Conservation (phyloP, 495 filamentous ascomycete genomes). For the Lasiosphaeria hispida region DNA sequence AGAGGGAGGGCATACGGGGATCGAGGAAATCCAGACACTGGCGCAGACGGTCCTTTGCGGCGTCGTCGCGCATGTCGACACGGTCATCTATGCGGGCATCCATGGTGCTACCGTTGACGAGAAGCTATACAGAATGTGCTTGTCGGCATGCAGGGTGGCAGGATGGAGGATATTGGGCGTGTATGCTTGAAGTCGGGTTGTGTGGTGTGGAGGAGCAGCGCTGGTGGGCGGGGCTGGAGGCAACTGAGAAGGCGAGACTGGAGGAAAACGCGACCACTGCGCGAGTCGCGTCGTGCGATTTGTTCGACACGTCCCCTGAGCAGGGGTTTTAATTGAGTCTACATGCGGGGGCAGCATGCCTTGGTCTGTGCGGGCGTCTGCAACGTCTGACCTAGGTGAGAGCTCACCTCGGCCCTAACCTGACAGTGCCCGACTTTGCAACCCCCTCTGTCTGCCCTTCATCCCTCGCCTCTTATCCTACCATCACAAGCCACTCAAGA, state of each 20-base stretch:
- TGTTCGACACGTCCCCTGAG: slow-evolving; percentile 17
- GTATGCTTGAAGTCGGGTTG: slow-evolving; percentile 12
- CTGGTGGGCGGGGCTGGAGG: slow-evolving; percentile 3
- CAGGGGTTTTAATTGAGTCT: slow-evolving; percentile 34
- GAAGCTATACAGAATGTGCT: neutral
- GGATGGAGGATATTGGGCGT: neutral
- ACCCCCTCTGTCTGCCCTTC: too few species aligned
- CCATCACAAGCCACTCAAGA: too few species aligned
- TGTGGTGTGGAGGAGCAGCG: neutral
- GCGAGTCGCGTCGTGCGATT: slow-evolving; percentile 21
- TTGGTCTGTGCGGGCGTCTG: neutral
- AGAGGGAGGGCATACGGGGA: slow-evolving; percentile 58
- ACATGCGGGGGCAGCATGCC: neutral
- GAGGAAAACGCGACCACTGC: slow-evolving; percentile 28
- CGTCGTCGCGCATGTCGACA: slow-evolving; percentile 61
- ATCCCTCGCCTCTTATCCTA: too few species aligned
- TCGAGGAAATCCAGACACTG: slow-evolving; percentile 82
- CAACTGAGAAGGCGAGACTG: neutral
- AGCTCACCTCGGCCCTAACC: too few species aligned
- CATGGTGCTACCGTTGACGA: slow-evolving; percentile 48
- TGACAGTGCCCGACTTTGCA: too few species aligned
- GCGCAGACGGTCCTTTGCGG: slow-evolving; percentile 73
- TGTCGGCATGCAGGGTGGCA: neutral
- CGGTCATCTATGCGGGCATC: slow-evolving; percentile 60
- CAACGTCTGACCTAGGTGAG: too few species aligned